Evolutionary conservation across 768 basidiomycete genomes (phyloP).

Genomic region (Amanita rimosa): DNA sequence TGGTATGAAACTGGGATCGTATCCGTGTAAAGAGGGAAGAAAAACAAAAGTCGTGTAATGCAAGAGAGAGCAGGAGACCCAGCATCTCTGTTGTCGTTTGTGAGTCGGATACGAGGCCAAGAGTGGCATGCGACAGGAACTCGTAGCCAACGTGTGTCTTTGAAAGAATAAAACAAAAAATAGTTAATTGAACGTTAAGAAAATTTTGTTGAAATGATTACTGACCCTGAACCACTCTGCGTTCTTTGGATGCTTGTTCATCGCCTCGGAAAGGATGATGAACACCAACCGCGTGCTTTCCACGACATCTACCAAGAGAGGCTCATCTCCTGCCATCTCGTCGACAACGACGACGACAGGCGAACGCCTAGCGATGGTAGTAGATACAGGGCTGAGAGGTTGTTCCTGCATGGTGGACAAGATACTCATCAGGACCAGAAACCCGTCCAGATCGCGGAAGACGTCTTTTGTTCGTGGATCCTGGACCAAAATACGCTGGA

Average conservation of each 20-base stretch:
- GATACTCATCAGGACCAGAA: constrained; percentile 62
- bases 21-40: constrained; percentile 42
- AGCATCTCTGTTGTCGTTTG: constrained; percentile 42
- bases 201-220: neutral
- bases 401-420: constrained; percentile 45
- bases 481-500: constrained; percentile 57
- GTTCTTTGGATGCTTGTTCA: constrained; percentile 45
- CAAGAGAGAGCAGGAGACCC: constrained; percentile 58
- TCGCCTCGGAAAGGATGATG: constrained; percentile 50
- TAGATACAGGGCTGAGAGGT: constrained; percentile 10
- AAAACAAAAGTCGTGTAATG: constrained; percentile 53
- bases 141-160: constrained; percentile 55
- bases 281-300: constrained; percentile 55
- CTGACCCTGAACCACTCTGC: constrained; percentile 54
- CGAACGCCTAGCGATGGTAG: neutral
- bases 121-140: constrained; percentile 48
- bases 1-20: constrained; percentile 11
- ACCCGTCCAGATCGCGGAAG: constrained; percentile 77
- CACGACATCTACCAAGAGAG: constrained; percentile 24
- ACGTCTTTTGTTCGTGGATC: constrained; percentile 58
- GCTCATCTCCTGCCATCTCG: constrained; percentile 10
- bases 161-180: neutral
- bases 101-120: constrained; percentile 35
- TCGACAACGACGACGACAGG: constrained; percentile 17
- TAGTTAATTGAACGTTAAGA: no score